These are phyloP conservation scores for Metarhizium rileyi DNA, from an alignment of 2,329 filamentous ascomycete species.

Conservation along the genomic window DNA sequence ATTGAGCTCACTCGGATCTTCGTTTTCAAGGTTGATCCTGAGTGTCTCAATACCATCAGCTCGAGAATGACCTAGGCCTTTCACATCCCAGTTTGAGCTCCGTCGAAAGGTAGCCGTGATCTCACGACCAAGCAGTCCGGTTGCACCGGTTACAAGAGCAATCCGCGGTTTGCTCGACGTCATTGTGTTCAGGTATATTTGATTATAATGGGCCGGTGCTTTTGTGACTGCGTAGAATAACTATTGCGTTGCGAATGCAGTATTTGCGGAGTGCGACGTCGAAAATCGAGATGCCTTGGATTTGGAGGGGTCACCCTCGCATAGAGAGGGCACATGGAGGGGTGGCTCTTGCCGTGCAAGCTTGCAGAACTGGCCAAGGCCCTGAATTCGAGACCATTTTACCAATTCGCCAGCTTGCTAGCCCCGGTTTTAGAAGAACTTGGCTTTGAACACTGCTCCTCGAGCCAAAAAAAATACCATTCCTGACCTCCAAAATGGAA, in stretches of 20 bases:
- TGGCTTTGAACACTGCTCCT: too few relatives aligned
- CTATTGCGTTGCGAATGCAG: neutral
- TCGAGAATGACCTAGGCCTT: slow-evolving; percentile 65
- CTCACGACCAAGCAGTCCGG: slow-evolving; percentile 72
- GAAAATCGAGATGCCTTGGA: too few relatives aligned
- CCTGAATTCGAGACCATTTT: too few relatives aligned
- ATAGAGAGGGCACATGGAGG: too few relatives aligned
- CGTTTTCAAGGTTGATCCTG: slow-evolving; percentile 43
- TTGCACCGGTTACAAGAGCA: slow-evolving; percentile 74
- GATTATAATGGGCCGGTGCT: neutral
- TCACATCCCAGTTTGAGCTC: slow-evolving; percentile 47
- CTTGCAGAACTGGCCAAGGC: too few relatives aligned
- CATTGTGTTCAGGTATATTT: neutral
- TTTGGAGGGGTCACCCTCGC: too few relatives aligned
- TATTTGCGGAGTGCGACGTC: neutral
- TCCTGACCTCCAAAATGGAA: too few relatives aligned
- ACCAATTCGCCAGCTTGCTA: too few relatives aligned
- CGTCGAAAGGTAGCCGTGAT: slow-evolving; percentile 61
- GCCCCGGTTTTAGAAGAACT: too few relatives aligned
- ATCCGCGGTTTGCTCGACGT: slow-evolving; percentile 21
- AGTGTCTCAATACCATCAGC: slow-evolving; percentile 60
- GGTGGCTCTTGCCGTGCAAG: too few relatives aligned
- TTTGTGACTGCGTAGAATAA: neutral
- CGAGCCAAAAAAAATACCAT: too few relatives aligned
- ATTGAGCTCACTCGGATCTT: slow-evolving; percentile 30